Evolutionary conservation across 2,329 filamentous ascomycete genomes (phyloP).

Genomic region (Aspergillus sp.): DNA sequence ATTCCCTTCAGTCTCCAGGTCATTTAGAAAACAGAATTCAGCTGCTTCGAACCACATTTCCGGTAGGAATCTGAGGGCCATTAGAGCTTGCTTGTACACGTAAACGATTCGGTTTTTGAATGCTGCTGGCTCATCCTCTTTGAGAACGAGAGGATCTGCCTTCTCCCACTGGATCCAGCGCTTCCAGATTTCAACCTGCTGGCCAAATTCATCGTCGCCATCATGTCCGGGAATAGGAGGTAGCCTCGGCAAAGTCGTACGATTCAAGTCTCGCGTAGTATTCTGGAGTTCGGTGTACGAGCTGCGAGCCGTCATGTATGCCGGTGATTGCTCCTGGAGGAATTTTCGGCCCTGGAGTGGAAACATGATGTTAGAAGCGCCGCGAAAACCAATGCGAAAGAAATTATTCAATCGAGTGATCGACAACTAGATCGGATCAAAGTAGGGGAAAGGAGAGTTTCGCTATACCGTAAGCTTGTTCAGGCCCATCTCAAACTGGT

Average conservation of each 20-base stretch:
- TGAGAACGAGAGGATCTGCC: slow-evolving; percentile 82
- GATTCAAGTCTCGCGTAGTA: slow-evolving; percentile 71
- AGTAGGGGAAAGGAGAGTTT: not conserved
- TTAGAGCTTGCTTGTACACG: slow-evolving; percentile 88
- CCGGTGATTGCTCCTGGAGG: slow-evolving; percentile 85
- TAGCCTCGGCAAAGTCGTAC: slow-evolving; percentile 75
- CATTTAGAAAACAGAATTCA: slow-evolving; percentile 85
- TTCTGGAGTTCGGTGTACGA: slow-evolving; percentile 90
- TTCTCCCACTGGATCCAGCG: slow-evolving; percentile 96
- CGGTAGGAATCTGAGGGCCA: slow-evolving; percentile 91
- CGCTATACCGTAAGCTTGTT: slow-evolving; percentile 79
- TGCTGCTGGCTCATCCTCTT: slow-evolving; percentile 72
- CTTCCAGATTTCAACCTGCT: slow-evolving; percentile 87
- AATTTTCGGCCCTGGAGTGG: slow-evolving; percentile 79
- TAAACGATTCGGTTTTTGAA: slow-evolving; percentile 81
- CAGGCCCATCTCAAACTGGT: slow-evolving; percentile 88
- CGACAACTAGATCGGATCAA: too few relatives aligned
- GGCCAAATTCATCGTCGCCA: slow-evolving; percentile 77
- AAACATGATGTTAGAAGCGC: slow-evolving; percentile 10
- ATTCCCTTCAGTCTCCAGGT: slow-evolving; percentile 68
- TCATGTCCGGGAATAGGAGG: slow-evolving; percentile 84
- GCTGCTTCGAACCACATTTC: slow-evolving; percentile 95
- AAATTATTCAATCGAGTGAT: too few relatives aligned
- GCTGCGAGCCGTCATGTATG: slow-evolving; percentile 94
- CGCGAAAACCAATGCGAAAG: not conserved